Evolutionary conservation across 345 rosid genomes (phyloP).

Genomic region (Aegle marmelos): DNA sequence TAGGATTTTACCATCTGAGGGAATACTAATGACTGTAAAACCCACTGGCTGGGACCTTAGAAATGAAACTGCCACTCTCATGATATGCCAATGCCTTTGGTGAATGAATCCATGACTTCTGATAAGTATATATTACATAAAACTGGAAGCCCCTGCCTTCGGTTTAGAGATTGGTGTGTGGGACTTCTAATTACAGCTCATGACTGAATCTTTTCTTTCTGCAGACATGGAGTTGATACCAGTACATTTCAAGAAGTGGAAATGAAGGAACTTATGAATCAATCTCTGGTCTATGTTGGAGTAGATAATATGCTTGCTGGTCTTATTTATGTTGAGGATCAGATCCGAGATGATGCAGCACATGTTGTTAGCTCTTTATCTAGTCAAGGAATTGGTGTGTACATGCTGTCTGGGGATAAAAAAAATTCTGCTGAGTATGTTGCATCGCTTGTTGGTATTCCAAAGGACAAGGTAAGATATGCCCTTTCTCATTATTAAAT

Average conservation of each 20-base stretch:
- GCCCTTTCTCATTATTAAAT: not conserved
- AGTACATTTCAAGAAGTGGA: slow-evolving; percentile 43
- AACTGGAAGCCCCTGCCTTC: not conserved
- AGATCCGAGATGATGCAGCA: slow-evolving; percentile 85
- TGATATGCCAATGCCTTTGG: not conserved
- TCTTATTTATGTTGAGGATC: slow-evolving; percentile 79
- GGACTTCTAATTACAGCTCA: not conserved
- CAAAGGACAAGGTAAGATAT: slow-evolving; percentile 61
- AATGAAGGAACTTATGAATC: slow-evolving; percentile 48
- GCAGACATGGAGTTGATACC: slow-evolving; percentile 72
- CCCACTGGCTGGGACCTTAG: not conserved
- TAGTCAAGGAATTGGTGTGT: slow-evolving; percentile 67
- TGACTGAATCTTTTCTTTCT: slow-evolving; percentile 9
- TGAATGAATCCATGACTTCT: not conserved
- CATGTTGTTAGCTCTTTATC: slow-evolving; percentile 65
- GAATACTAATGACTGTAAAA: not conserved
- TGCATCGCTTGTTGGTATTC: slow-evolving; percentile 86
- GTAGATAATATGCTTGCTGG: slow-evolving; percentile 77
- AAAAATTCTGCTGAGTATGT: slow-evolving; percentile 76
- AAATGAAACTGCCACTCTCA: not conserved
- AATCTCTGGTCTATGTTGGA: slow-evolving; percentile 83
- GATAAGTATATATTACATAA: too few species aligned
- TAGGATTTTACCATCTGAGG: not conserved
- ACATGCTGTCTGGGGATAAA: slow-evolving; percentile 96
- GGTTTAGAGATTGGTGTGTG: not conserved